phyloP scores from a whole-genome alignment of 1,139 yeast species.

The Zygosaccharomyces pseudobailii region DNA sequence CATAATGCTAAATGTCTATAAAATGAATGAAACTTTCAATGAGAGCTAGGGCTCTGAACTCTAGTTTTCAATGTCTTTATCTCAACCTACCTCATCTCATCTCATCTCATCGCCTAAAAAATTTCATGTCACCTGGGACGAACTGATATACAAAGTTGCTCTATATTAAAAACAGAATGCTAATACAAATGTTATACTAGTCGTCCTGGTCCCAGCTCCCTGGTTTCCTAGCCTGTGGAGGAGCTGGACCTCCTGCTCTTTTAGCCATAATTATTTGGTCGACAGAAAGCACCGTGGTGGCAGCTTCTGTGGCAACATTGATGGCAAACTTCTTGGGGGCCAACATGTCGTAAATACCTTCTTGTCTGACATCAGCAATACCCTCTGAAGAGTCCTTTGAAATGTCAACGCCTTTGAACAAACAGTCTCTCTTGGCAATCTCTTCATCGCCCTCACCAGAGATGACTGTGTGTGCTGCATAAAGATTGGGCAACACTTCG shows the following conservation, averaged over 20 bases:
- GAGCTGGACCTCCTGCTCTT: constrained; percentile 94
- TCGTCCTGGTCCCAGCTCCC: constrained; percentile 98
- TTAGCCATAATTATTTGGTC: constrained; percentile 78
- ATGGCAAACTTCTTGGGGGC: constrained; percentile 83
- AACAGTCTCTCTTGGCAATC: constrained; percentile 36
- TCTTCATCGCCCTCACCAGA: constrained; percentile 21
- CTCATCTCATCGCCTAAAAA: constrained; percentile 4
- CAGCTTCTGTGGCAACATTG: constrained; percentile 92
- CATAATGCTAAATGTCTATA: constrained; percentile 22
- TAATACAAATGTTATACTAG: constrained; percentile 29
- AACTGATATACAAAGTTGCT: neutral
- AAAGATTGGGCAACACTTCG: constrained; percentile 78
- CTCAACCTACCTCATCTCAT: constrained; percentile 20
- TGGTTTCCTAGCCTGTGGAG: constrained; percentile 72
- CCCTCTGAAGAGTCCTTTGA: constrained; percentile 65
- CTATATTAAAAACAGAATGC: constrained; percentile 1
- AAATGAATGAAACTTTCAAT: neutral
- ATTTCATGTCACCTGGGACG: neutral
- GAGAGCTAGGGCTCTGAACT: neutral
- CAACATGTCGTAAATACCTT: constrained; percentile 73
- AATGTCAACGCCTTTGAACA: constrained; percentile 64
- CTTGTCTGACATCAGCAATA: constrained; percentile 61
- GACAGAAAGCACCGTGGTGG: constrained; percentile 77
- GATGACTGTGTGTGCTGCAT: constrained; percentile 66
- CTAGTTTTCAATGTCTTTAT: neutral